Conservation (phyloP, 2,329 filamentous ascomycete genomes). For the Sclerotinia borealis region DNA sequence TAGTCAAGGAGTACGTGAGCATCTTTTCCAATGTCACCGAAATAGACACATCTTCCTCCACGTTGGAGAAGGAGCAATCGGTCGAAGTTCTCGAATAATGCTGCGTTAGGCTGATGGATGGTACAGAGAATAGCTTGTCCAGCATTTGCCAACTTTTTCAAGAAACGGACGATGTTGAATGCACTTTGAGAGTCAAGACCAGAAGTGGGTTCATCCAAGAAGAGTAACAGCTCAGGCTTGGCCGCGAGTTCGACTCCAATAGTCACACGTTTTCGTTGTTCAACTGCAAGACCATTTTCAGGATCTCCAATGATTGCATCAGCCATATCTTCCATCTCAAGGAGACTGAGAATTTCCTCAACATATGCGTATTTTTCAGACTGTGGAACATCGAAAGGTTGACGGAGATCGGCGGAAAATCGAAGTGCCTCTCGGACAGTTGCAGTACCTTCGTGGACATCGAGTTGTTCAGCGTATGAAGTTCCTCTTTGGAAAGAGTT, state of each 20-base stretch:
- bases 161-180: constrained; percentile 55
- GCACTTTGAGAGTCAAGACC: constrained; percentile 53
- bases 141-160: constrained; percentile 51
- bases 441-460: constrained; percentile 55
- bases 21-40: constrained; percentile 60
- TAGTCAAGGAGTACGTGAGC: constrained; percentile 49
- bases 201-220: constrained; percentile 54
- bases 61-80: constrained; percentile 56
- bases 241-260: constrained; percentile 56
- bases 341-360: constrained; percentile 57
- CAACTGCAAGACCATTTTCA: constrained; percentile 55
- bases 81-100: constrained; percentile 65
- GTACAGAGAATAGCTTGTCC: constrained; percentile 66
- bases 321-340: constrained; percentile 60
- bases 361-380: constrained; percentile 60
- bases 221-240: constrained; percentile 52
- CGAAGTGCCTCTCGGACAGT: constrained; percentile 61
- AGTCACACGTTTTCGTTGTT: constrained; percentile 62
- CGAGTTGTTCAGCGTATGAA: constrained; percentile 59
- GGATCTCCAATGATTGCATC: constrained; percentile 60
- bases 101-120: constrained; percentile 65
- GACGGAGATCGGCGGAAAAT: constrained; percentile 60
- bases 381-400: constrained; percentile 50
- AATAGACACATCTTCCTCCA: constrained; percentile 61
- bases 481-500: constrained; percentile 58